phyloP scores from a whole-genome alignment of 768 basidiomycete genomes.

The Lactarius akahatsu region DNA sequence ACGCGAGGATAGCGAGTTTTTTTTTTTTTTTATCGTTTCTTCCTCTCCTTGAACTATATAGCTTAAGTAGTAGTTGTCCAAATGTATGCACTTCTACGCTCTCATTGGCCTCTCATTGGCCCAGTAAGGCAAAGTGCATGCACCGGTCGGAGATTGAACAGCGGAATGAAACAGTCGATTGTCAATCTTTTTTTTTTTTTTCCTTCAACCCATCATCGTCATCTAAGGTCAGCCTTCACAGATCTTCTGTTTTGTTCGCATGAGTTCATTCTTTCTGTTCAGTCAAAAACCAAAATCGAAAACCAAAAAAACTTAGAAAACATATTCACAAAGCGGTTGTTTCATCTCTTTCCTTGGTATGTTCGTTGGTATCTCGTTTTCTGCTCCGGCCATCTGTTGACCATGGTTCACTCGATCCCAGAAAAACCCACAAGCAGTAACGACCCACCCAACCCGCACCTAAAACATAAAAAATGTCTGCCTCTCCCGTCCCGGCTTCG shows the following conservation, averaged over 20 bases:
- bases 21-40: conserved; percentile 18
- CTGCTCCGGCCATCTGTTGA: conserved; percentile 27
- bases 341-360: conserved; percentile 70
- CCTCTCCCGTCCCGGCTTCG: conserved; percentile 37
- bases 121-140: conserved; percentile 11
- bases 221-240: conserved; percentile 49
- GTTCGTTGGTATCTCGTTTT: conserved; percentile 34
- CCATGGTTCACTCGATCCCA: conserved; percentile 33
- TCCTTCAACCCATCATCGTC: conserved; percentile 61
- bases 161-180: conserved; percentile 26
- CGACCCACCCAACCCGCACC: conserved; percentile 57
- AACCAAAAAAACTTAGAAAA: conserved; percentile 69
- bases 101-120: neutral
- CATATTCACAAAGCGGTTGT: conserved; percentile 69
- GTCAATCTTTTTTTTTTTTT: conserved; percentile 34
- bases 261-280: conserved; percentile 19
- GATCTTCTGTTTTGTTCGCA: conserved; percentile 28
- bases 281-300: conserved; percentile 51
- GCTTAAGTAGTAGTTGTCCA: neutral
- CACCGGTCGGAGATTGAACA: conserved; percentile 44
- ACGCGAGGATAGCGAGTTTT: conserved; percentile 60
- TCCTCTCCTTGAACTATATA: conserved; percentile 2
- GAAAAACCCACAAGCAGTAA: conserved; percentile 93
- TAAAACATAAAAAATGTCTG: conserved; percentile 41
- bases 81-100: conserved; percentile 1